Conservation (phyloP, 2,329 filamentous ascomycete genomes). For the Aspergillus luchuensis region DNA sequence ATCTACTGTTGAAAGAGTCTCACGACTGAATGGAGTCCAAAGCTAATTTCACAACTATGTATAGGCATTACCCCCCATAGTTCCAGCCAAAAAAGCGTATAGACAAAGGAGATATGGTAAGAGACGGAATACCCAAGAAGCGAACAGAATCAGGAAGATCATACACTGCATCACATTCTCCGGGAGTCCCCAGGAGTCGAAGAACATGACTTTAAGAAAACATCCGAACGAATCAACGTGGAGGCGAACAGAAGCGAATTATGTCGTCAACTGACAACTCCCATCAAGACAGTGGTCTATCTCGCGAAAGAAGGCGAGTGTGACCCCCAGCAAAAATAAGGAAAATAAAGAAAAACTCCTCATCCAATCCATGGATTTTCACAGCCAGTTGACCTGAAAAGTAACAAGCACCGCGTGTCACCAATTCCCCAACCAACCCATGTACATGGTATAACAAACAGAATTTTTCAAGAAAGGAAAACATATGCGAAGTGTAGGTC, state of each 20-base stretch:
- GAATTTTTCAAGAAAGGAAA: conserved; percentile 26
- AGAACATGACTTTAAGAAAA: conserved; percentile 16
- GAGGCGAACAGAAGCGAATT: conserved; percentile 25
- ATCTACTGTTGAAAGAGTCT: neutral
- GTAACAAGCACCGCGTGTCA: conserved; percentile 35
- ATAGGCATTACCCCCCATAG: conserved; percentile 12
- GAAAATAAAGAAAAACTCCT: conserved; percentile 31
- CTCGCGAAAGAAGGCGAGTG: conserved; percentile 29
- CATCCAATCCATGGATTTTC: conserved; percentile 42
- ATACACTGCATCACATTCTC: conserved; percentile 28
- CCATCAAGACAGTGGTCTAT: conserved; percentile 26
- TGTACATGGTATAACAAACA: conserved; percentile 34
- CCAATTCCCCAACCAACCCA: conserved; percentile 33
- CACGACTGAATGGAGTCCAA: conserved; percentile 6
- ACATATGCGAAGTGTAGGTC: conserved; percentile 25
- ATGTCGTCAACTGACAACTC: conserved; percentile 24
- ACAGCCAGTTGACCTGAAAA: conserved; percentile 33
- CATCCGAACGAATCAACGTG: conserved; percentile 32
- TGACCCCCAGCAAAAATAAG: conserved; percentile 30
- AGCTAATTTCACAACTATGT: conserved; percentile 20
- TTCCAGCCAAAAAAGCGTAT: conserved; percentile 11
- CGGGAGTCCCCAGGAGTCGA: conserved; percentile 23
- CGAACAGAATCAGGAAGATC: conserved; percentile 18
- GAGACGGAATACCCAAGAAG: conserved; percentile 16
- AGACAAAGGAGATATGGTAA: conserved; percentile 23